Evolutionary conservation across 73 alveolate genomes (phyloP), one percentile per base, ranked within the genome.

Genomic region (Blepharisma stoltei): DNA sequence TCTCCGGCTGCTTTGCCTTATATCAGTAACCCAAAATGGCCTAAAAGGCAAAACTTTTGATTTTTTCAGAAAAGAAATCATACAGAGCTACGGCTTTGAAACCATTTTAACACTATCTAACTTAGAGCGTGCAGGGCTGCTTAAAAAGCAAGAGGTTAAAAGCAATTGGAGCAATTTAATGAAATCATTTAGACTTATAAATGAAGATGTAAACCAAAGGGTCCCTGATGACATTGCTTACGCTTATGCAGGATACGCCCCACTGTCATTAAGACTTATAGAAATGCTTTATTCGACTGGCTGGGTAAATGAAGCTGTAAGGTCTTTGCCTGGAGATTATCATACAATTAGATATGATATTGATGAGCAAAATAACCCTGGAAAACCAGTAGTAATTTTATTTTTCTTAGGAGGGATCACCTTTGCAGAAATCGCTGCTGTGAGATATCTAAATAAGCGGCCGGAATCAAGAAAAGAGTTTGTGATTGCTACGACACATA

Each of bases 341-440:
- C 67, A 49, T 6, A 68, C 46, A n/a, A 25, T 53, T 46, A 46
- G 46, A 77, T 37, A 38, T 21, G 73, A 53, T 45, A 67, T 44
- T 49, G 71, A 69, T 6, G 84, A 78, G n/a, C 46, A 78, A 14
- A 49, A 70, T 1, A 0, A 6, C 25, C 21, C 52, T 3, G 88
- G 86, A 47, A 70, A 55, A 60, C 80, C 84, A 78, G 70, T 54
- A 52, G 81, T 90, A 68, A 65, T 86, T 25, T 78, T 55, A 6
- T 88, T 87, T 45, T 81, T 88, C 55, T 52, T 90, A 48, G 97
- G 97, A 6, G 97, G 97, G 25, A 81, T 90, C 25, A 90, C 97
- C 65, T 88, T 73, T 77, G 95, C 93, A 0, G 97, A 90, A 84
- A 75, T 90, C 14, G 95, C 89, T 9, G 89, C 88, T 4, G 78